phyloP scores from a whole-genome alignment of 1,139 yeast species.

The Yueomyces sp. region DNA sequence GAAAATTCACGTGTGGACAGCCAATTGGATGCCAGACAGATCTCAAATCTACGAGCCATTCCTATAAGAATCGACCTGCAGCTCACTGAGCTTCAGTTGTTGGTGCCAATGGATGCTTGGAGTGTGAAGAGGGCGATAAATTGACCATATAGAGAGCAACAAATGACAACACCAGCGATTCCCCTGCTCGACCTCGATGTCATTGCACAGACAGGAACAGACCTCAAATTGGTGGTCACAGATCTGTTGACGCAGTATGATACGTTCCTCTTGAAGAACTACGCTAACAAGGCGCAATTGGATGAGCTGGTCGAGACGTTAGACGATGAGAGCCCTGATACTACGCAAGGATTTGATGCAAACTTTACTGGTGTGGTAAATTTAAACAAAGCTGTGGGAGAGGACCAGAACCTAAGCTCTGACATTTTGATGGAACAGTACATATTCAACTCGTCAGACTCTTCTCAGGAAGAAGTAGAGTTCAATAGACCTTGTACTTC shows the following conservation, averaged over 20 bases:
- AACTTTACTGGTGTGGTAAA: conserved; percentile 16
- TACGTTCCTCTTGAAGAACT: conserved; percentile 19
- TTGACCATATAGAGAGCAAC: not conserved
- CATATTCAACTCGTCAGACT: conserved; percentile 7
- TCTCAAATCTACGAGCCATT: too few relatives aligned
- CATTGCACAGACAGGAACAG: not conserved
- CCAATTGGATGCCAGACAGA: too few relatives aligned
- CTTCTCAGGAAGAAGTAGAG: conserved; percentile 4
- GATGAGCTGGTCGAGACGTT: conserved; percentile 6
- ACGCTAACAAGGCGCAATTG: conserved; percentile 15
- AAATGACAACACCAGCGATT: not conserved
- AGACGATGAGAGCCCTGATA: conserved; percentile 5
- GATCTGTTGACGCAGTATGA: conserved; percentile 7
- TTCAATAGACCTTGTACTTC: conserved; percentile 8
- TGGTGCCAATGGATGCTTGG: too few relatives aligned
- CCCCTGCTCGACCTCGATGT: not conserved
- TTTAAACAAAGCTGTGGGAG: not conserved
- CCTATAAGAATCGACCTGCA: too few relatives aligned
- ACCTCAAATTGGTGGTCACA: not conserved
- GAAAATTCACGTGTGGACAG: too few relatives aligned
- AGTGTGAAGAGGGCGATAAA: too few relatives aligned
- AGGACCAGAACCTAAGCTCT: conserved; percentile 2
- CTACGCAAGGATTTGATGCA: conserved; percentile 15
- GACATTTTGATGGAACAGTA: conserved; percentile 17
- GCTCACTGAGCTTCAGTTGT: too few relatives aligned